Evolutionary conservation across 306 rosid genomes (phyloP), one percentile per base, ranked within the genome.

Genomic region (Argentina anserina): DNA sequence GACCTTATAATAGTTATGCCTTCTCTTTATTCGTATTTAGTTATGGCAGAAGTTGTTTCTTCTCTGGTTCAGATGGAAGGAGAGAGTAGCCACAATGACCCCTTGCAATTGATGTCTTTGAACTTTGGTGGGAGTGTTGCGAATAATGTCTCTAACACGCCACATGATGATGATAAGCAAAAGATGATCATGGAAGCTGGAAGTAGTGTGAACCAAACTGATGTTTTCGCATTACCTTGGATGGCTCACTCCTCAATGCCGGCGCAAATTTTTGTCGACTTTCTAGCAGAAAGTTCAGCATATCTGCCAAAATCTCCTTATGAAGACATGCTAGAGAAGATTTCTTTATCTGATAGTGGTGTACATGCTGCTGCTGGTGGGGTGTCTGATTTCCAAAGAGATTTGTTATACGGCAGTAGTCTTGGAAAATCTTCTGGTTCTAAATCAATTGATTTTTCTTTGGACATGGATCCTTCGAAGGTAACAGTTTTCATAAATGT

Each of bases 201-300:
- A 69, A 73, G 53, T 29, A 39, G 67, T 75, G 73, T 79, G 79
- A 80, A 67, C 70, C 81, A 72, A 34, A 55, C 36, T 33, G 72
- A 79, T 67, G 40, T 55, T 60, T 40, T 78, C 42, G 64, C 59
- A 65, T 18, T 77, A 26, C 78, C 79, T 42, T 84, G 83, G 60
- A 79, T 88, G 95, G 75, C 65, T 76, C 77, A 74, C 56, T 61
- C 81, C 49, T 83, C 87, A 26, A 82, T 83, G 75, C 84, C 77
- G 31, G 70, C 83, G 69, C 86, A 76, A 36, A 74, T 65, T 52
- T 86, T 77, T 61, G 89, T 84, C 71, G 79, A 90, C 45, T 93
- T 70, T 83, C 83, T 87, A 45, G 67, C 88, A 3, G 96, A 88
- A 68, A 73, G 85, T 63, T 84, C 93, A 49, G 39, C 74, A 47